Evolutionary conservation across 495 filamentous ascomycete genomes (phyloP).

Genomic region (Cercophora samala): DNA sequence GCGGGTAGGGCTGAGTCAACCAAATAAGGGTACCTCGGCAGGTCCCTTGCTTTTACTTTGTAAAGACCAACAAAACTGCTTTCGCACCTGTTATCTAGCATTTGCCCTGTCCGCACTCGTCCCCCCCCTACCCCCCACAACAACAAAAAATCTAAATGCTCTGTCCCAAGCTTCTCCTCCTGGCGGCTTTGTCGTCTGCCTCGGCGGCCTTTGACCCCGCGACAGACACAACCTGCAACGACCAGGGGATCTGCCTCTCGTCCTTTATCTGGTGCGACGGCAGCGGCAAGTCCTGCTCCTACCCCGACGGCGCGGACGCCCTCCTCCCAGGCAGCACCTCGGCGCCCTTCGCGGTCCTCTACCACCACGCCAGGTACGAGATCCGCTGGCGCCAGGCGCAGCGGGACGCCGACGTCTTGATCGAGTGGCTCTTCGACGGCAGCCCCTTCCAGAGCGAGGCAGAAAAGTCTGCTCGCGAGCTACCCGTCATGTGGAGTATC

Average conservation of each 20-base stretch:
- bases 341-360: slow-evolving; percentile 12
- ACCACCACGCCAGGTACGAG: slow-evolving; percentile 12
- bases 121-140: slow-evolving; percentile 6
- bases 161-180: slow-evolving; percentile 8
- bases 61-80: slow-evolving; percentile 10
- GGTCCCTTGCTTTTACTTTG: neutral
- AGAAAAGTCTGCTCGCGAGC: slow-evolving; percentile 9
- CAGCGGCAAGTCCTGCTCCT: slow-evolving; percentile 10
- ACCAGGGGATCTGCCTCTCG: slow-evolving; percentile 13
- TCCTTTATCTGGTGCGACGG: slow-evolving; percentile 10
- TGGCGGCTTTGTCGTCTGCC: slow-evolving; percentile 10
- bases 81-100: no score
- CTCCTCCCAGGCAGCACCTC: slow-evolving; percentile 5
- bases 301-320: slow-evolving; percentile 10
- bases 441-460: slow-evolving; percentile 2
- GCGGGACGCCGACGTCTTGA: slow-evolving; percentile 5
- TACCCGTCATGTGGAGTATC: slow-evolving; percentile 12
- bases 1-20: slow-evolving; percentile 7
- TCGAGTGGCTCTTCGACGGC: slow-evolving; percentile 11
- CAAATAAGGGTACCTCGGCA: neutral
- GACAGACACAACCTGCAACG: slow-evolving; percentile 13
- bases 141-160: slow-evolving; percentile 1
- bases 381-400: slow-evolving; percentile 13
- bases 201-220: slow-evolving; percentile 13
- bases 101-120: neutral